Evolutionary conservation across 495 filamentous ascomycete species (phyloP), one percentile per base, ranked within the genome.

Genomic region (Tetracladium setigerum): DNA sequence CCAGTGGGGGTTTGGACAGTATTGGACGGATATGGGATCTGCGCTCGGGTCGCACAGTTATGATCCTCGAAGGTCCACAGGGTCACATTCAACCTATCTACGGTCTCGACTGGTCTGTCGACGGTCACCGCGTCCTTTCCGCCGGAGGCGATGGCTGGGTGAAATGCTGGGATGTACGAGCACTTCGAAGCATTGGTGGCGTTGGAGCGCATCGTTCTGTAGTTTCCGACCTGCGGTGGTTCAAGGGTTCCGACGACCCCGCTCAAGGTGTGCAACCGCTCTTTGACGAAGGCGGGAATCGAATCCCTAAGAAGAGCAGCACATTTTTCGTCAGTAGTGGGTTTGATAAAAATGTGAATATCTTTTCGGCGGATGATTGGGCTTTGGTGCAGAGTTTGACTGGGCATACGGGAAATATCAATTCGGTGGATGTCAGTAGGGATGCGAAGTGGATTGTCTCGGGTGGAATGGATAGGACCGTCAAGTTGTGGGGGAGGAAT

Each of bases 291-390:
- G 78, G 79, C 50, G 83, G 77, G 10, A 70, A 69, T 19, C 72
- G 79, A 60, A 70, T 64, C 40, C 82, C 66, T 49, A 84, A 76
- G 64, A 82, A 73, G 45, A 67, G 88, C 4, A 86, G 90, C 38
- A 95, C 92, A 3, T 95, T 96, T 65, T 83, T 97, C 50, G 84
- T 95, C 5, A 85, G 79, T 9, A 80, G 83, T 50, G 92, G 92
- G 2, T 96, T 99, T 56, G 94, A 99, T 64, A 87, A 89, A 64
- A 90, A 89, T 53, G 86, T 97, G 64, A 95, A 96, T 58, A 72
- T 97, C 38, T 96, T 91, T 65, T 95, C 89, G 15, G 89, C 87
- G 1, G 92, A 97, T 61, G 92, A 97, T 63, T 97, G 94, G 92
- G 82, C 85, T 2, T 72, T 92, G 36, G 81, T 88, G 44, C 94